Conservation (phyloP, 768 basidiomycete genomes). For the Fomitopsis pulvina region DNA sequence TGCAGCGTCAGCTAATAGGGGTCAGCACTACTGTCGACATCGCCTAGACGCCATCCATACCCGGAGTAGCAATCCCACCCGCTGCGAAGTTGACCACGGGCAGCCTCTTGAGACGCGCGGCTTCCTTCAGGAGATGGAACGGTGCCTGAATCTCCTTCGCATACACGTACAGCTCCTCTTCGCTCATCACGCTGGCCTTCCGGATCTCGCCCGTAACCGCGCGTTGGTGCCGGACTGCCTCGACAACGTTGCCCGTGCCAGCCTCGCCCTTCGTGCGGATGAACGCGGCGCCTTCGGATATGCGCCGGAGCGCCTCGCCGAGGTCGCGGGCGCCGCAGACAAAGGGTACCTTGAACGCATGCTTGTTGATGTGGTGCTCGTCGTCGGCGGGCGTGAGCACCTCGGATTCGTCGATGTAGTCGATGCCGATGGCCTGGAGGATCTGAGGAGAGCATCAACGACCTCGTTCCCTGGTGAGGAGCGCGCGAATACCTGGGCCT, state of each 20-base stretch:
- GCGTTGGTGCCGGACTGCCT: conserved; percentile 91
- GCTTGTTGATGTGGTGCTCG: conserved; percentile 95
- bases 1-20: conserved; percentile 75
- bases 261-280: conserved; percentile 97
- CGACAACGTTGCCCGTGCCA: conserved; percentile 85
- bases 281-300: conserved; percentile 96
- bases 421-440: conserved; percentile 87
- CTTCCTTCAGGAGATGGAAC: conserved; percentile 93
- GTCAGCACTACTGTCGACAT: neutral
- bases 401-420: conserved; percentile 95
- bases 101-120: conserved; percentile 85
- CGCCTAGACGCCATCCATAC: conserved; percentile 31
- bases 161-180: conserved; percentile 90
- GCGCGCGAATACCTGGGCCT: conserved; percentile 65
- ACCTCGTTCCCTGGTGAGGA: neutral
- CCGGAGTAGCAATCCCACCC: conserved; percentile 88
- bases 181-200: conserved; percentile 79
- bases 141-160: conserved; percentile 93
- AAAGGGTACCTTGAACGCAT: conserved; percentile 90
- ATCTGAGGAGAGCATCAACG: conserved; percentile 44
- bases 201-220: conserved; percentile 81
- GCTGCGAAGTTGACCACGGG: conserved; percentile 98
- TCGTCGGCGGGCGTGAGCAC: conserved; percentile 96
- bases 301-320: conserved; percentile 92
- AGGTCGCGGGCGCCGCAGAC: conserved; percentile 95